Evolutionary conservation across 805 yeast species (phyloP), one percentile per base, ranked within the genome.

Genomic region (Candida sithepensis): DNA sequence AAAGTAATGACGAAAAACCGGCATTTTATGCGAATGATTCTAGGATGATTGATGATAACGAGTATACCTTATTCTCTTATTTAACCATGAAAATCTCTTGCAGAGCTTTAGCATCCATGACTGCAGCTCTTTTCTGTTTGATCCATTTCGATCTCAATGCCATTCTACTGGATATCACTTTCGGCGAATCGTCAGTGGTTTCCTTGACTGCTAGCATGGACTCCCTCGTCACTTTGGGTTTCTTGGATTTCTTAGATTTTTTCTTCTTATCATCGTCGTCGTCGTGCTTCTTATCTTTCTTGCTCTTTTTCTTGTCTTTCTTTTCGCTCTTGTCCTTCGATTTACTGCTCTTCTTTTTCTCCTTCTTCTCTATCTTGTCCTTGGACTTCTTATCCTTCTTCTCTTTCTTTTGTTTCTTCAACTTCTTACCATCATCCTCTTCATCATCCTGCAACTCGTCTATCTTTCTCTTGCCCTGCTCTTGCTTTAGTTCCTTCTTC

Each of bases 21-120:
- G n/a, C n/a, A n/a, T n/a, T n/a, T 23, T 21, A 36, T 14, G 21
- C 16, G n/a, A 42, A 12, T 12, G 21, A 41, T 30, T 19, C 6
- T 13, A 16, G 19, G 20, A 4, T 9, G 14, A 2, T 23, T 23
- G 63, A 58, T 49, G 34, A 14, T 14, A 18, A 34, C 49, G n/a
- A n/a, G n/a, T n/a, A n/a, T n/a, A n/a, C n/a, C n/a, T n/a, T n/a
- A n/a, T n/a, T n/a, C n/a, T n/a, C n/a, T n/a, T 55, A 65, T 54
- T 58, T 57, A 41, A 90, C 79, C 97, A 92, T 92, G 63, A 92
- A 88, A 48, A 92, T 92, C 67, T 92, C 98, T 57, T 88, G 89
- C 52, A 92, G 74, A 13, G 96, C 90, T 64, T 88, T 83, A 2
- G 85, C 77, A 63, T 92, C 98, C 82, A 85, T 79, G 0, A 91